Conservation (phyloP, 2,329 filamentous ascomycete species). For the Blastomyces parvus region DNA sequence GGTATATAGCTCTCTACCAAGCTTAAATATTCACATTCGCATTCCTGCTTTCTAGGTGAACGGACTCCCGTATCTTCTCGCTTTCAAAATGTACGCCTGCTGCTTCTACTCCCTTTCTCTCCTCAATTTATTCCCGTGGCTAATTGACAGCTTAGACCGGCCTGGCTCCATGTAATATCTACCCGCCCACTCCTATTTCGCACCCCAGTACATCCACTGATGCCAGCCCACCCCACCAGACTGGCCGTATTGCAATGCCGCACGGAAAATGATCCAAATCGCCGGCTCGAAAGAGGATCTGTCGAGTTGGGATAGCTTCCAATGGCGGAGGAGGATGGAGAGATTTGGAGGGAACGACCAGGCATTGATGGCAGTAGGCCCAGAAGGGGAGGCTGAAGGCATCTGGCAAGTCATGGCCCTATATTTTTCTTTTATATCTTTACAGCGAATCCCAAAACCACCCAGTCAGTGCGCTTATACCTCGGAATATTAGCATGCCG, state of each 20-base stretch:
- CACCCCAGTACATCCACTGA: slow-evolving; percentile 2
- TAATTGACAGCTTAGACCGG: slow-evolving; percentile 35
- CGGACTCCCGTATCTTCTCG: slow-evolving; percentile 79
- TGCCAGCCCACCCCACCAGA: slow-evolving; percentile 33
- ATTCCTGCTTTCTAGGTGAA: slow-evolving; percentile 40
- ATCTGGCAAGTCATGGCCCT: slow-evolving; percentile 56
- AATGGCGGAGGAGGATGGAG: slow-evolving; percentile 66
- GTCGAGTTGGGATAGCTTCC: slow-evolving; percentile 48
- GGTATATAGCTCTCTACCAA: too few relatives aligned
- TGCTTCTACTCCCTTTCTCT: too few relatives aligned
- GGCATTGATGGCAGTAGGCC: slow-evolving; percentile 60
- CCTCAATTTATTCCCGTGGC: neutral
- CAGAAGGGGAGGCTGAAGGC: slow-evolving; percentile 60
- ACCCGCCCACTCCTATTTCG: neutral
- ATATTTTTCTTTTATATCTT: neutral
- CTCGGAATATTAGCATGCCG: slow-evolving; percentile 29
- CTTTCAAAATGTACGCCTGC: slow-evolving; percentile 58
- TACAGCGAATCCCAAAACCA: neutral
- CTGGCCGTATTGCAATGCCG: slow-evolving; percentile 87
- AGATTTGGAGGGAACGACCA: slow-evolving; percentile 63
- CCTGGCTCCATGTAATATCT: slow-evolving; percentile 37
- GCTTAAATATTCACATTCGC: neutral
- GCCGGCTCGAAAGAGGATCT: slow-evolving; percentile 47
- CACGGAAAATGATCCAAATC: slow-evolving; percentile 58
- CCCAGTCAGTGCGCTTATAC: neutral